Evolutionary conservation across 1,284 basidiomycete genomes (phyloP), one percentile per base, ranked within the genome.

Genomic region (Ustilago crameri): DNA sequence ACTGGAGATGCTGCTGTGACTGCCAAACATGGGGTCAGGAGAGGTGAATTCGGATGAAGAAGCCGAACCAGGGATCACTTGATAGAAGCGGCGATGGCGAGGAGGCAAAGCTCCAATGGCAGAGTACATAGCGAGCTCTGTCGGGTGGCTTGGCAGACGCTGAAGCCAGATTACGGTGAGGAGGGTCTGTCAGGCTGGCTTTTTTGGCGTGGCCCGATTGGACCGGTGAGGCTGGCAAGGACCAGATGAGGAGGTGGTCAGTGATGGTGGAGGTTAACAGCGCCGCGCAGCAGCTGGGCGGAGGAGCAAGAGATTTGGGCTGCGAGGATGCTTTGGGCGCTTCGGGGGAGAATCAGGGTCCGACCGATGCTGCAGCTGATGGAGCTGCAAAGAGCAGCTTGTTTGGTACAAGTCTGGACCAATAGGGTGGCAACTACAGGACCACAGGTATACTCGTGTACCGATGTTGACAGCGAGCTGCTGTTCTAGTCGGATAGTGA

Each of bases 341-440:
- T 56, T 66, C 63, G 63, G 63, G 30, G 56, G 51, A 9, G 10
- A 48, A 55, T 60, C 43, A 66, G 63, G 63, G 56, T 66, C 56
- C 63, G 63, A 66, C 45, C 15, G 49, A 44, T 26, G 23, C n/a
- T 60, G 63, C 63, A 59, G 52, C 35, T 17, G 22, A 20, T 34
- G 18, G 30, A 35, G 4, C 12, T 38, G 45, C 18, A 34, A 15
- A 14, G 45, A 47, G 26, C 26, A 18, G 30, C 35, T 37, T 42
- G 10, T 42, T 42, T 23, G 12, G 12, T 10, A 14, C 41, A 18
- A 42, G 5, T 9, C 41, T 22, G 20, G 12, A 23, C 41, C 41
- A 42, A 45, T 45, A 14, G n/a, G 12, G 26, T 30, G 9, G 43
- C n/a, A n/a, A n/a, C n/a, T 15, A 45, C 43, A 30, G 30, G 5